Conservation (phyloP, 495 filamentous ascomycete species). For the Filosporella fistucella region DNA sequence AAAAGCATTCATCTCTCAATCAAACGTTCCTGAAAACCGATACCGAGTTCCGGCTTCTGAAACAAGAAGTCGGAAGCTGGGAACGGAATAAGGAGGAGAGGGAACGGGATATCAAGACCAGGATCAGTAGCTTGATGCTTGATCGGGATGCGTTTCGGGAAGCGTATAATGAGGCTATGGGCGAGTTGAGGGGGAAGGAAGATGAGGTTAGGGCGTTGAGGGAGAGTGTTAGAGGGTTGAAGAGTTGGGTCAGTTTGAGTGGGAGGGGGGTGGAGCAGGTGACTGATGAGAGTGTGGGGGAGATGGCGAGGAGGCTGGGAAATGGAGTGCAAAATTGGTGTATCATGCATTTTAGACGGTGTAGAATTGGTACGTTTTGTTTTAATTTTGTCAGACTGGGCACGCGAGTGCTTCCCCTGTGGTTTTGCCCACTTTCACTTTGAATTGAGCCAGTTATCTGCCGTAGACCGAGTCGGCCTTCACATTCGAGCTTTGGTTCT, state of each 20-base stretch:
- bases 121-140: constrained; percentile 22
- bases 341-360: constrained; percentile 47
- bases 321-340: constrained; percentile 57
- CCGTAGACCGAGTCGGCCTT: too few species aligned
- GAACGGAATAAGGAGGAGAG: constrained; percentile 30
- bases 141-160: constrained; percentile 40
- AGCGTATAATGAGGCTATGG: constrained; percentile 32
- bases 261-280: constrained; percentile 41
- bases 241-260: constrained; percentile 49
- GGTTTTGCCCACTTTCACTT: too few species aligned
- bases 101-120: constrained; percentile 24
- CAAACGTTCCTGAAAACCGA: constrained; percentile 36
- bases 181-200: constrained; percentile 33
- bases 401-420: too few species aligned
- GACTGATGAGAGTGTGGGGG: constrained; percentile 49
- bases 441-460: too few species aligned
- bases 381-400: too few species aligned
- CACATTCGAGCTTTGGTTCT: too few species aligned
- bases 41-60: constrained; percentile 37
- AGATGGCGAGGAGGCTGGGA: constrained; percentile 40
- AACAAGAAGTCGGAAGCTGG: constrained; percentile 34
- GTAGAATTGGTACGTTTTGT: constrained; percentile 38
- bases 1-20: constrained; percentile 36
- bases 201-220: constrained; percentile 37
- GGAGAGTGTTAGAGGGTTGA: constrained; percentile 45